Percentiles rank a stretch among this genome's conserved stretches.
phyloP scores from a whole-genome alignment of 305 asterid species.

The Lippia alba region DNA sequence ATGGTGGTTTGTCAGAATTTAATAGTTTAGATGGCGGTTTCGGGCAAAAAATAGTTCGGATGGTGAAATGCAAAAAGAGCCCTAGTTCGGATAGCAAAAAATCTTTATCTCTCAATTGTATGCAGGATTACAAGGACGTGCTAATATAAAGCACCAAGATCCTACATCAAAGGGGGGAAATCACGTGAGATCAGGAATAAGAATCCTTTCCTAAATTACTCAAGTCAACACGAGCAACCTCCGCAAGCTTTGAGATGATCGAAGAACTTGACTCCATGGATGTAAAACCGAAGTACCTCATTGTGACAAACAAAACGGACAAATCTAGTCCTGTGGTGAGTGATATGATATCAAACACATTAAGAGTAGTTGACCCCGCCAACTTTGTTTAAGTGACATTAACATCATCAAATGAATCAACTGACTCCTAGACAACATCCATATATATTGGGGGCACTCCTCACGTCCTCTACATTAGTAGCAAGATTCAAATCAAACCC shows the following conservation, averaged over 20 bases:
- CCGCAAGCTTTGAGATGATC: constrained; percentile 55
- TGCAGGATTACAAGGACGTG: too few species aligned
- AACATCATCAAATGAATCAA: constrained; percentile 22
- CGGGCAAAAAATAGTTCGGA: too few species aligned
- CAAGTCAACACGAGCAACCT: constrained; percentile 43
- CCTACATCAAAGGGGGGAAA: too few species aligned
- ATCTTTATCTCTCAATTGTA: too few species aligned
- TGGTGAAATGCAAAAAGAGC: too few species aligned
- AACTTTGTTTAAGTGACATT: constrained; percentile 26
- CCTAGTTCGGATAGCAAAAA: too few species aligned
- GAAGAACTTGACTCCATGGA: constrained; percentile 43
- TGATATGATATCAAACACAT: constrained; percentile 59
- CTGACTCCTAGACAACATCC: constrained; percentile 26
- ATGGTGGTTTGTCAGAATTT: too few species aligned
- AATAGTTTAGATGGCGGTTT: too few species aligned
- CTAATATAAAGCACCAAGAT: too few species aligned
- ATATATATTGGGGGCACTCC: constrained; percentile 27
- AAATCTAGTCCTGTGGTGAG: constrained; percentile 69
- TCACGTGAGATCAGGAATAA: too few species aligned
- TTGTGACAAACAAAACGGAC: constrained; percentile 68
- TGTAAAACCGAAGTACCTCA: constrained; percentile 66
- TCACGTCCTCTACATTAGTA: constrained; percentile 18
- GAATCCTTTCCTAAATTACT: too few species aligned
- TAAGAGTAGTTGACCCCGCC: constrained; percentile 34
- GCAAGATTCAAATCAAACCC: constrained; percentile 36